phyloP scores from a whole-genome alignment of 768 basidiomycete genomes.

The Cyathus striatus region DNA sequence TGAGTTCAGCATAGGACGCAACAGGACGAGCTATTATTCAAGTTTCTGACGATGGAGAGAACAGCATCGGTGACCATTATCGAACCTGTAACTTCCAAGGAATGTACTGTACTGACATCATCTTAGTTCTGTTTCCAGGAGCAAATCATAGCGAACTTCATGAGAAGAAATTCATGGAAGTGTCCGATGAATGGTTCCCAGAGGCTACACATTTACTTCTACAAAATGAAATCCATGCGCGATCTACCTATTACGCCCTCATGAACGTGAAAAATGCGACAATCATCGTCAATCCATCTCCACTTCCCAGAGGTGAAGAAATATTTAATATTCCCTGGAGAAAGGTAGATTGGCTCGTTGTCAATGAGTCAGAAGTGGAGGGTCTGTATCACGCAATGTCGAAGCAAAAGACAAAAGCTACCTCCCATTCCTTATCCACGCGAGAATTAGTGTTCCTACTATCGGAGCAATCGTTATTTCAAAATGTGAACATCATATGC shows the following conservation, averaged over 20 bases:
- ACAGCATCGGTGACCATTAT: slow-evolving; percentile 51
- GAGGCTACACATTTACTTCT: slow-evolving; percentile 46
- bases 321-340: slow-evolving; percentile 44
- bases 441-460: slow-evolving; percentile 14
- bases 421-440: slow-evolving; percentile 2
- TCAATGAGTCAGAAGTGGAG: slow-evolving; percentile 48
- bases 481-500: slow-evolving; percentile 45
- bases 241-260: slow-evolving; percentile 33
- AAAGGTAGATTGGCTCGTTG: slow-evolving; percentile 47
- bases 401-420: slow-evolving; percentile 1
- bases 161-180: slow-evolving; percentile 15
- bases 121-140: slow-evolving; percentile 53
- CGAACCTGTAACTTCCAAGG: background rate
- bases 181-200: slow-evolving; percentile 19
- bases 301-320: slow-evolving; percentile 37
- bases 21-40: slow-evolving; percentile 62
- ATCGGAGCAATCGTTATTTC: slow-evolving; percentile 16
- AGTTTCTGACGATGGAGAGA: slow-evolving; percentile 51
- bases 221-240: slow-evolving; percentile 53
- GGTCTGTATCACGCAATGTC: slow-evolving; percentile 24
- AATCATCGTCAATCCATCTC: slow-evolving; percentile 55
- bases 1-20: slow-evolving; percentile 26
- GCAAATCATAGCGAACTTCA: slow-evolving; percentile 45
- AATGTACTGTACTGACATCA: background rate
- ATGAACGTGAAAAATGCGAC: slow-evolving; percentile 16